Conservation (phyloP, 805 yeast species). For the Cyberlindnera petersonii region DNA sequence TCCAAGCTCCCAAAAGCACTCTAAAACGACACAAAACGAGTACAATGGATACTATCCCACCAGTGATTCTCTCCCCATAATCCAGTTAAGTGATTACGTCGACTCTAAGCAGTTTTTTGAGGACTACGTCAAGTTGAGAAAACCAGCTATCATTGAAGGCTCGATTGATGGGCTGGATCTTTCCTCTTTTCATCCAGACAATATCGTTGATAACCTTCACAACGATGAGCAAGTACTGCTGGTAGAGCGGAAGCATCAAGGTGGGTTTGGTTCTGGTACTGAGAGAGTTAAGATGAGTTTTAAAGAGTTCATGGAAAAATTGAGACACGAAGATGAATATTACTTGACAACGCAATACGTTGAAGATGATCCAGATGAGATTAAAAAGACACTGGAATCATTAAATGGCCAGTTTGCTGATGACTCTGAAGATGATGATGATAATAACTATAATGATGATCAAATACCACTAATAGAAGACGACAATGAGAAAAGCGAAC, state of each 20-base stretch:
- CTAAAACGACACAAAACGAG: constrained; percentile 4
- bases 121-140: constrained; percentile 19
- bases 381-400: constrained; percentile 20
- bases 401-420: too few species aligned
- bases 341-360: constrained; percentile 70
- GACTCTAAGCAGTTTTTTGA: constrained; percentile 11
- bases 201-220: constrained; percentile 35
- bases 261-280: constrained; percentile 69
- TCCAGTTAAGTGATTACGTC: not conserved
- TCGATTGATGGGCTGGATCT: constrained; percentile 33
- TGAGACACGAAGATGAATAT: constrained; percentile 43
- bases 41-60: constrained; percentile 15
- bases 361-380: constrained; percentile 39
- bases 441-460: constrained; percentile 8
- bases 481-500: constrained; percentile 16
- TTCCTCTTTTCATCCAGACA: constrained; percentile 31
- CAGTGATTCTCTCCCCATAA: not conserved
- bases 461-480: too few species aligned
- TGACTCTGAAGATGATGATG: constrained; percentile 6
- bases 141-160: constrained; percentile 49
- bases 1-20: constrained; percentile 2
- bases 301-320: constrained; percentile 41
- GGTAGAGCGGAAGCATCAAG: constrained; percentile 53
- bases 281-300: constrained; percentile 49
- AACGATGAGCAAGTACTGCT: constrained; percentile 37